Evolutionary conservation across 2,329 filamentous ascomycete species (phyloP), one percentile per base, ranked within the genome.

Genomic region (Trichophyton schoenleinii): DNA sequence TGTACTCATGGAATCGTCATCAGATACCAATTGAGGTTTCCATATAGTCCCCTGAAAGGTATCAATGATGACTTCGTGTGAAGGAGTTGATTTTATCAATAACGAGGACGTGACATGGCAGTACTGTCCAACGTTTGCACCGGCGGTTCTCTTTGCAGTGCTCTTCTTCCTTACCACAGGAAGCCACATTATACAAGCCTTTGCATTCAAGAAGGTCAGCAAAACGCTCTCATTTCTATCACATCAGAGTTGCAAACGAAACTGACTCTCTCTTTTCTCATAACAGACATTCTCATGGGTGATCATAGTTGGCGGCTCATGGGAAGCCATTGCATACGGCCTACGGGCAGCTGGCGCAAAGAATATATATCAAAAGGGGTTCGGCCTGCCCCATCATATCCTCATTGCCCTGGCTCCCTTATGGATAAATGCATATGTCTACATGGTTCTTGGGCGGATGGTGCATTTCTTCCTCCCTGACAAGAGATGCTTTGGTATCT

Each of bases 401-500:
- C 60, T 66, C 4, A 62, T 66, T 18, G 60, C 65, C 22, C 64
- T 66, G 2, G 61, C 65, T 15, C 65, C 65, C 1, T 42, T 66
- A 8, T 66, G 65, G 65, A 60, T 80, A n/a, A 79, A 79, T 62
- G 77, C 77, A 1, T 80, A 76, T 63, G 72, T 73, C 28, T 79
- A 78, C 67, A 78, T 79, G 74, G 69, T 75, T 3, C 69, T 80
- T 13, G 77, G 72, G 2, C 72, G 77, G 1, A 77, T 79, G 74
- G 72, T 78, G 25, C 67, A 79, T 66, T 78, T 72, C 64, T 78
- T 75, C 60, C 49, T 73, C 1, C 75, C 75, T 1, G 70, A 72
- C 0, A 71, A 70, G 15, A 68, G 68, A 3, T 68, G 79, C n/a
- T 70, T 74, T 3, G 64, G 63, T 4, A 70, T 79, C 59, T 70